phyloP scores from a whole-genome alignment of 2,329 filamentous ascomycete species.

The Pleomassaria siparia region DNA sequence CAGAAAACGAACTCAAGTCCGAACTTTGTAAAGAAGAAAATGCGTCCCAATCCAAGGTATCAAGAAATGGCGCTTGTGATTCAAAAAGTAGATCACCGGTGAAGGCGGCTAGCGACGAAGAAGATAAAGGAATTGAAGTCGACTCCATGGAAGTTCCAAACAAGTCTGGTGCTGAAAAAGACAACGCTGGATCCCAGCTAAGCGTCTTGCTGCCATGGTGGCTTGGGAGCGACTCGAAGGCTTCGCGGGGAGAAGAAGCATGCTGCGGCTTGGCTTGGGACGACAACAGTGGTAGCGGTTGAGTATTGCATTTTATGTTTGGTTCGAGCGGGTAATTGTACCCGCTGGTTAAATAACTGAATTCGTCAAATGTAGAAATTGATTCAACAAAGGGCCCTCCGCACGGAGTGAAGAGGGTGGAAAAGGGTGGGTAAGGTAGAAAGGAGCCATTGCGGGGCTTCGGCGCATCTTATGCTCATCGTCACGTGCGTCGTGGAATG shows the following conservation, averaged over 20 bases:
- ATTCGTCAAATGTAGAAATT: slow-evolving; percentile 41
- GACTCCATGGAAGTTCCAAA: slow-evolving; percentile 20
- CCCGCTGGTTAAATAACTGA: slow-evolving; percentile 40
- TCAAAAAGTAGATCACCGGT: slow-evolving; percentile 16
- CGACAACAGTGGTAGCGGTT: slow-evolving; percentile 22
- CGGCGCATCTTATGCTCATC: slow-evolving; percentile 13
- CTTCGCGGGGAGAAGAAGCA: slow-evolving; percentile 32
- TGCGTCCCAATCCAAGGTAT: slow-evolving; percentile 26
- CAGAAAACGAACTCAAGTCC: slow-evolving; percentile 19
- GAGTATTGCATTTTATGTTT: slow-evolving; percentile 36
- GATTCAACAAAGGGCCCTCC: slow-evolving; percentile 34
- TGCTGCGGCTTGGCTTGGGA: slow-evolving; percentile 17
- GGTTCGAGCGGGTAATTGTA: slow-evolving; percentile 33
- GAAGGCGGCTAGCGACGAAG: slow-evolving; percentile 25
- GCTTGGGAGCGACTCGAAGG: slow-evolving; percentile 20
- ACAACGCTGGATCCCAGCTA: slow-evolving; percentile 32
- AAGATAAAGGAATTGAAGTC: slow-evolving; percentile 20
- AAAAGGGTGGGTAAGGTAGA: slow-evolving; percentile 4
- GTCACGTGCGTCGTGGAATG: neutral
- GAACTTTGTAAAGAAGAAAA: slow-evolving; percentile 21
- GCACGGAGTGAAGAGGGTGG: slow-evolving; percentile 39
- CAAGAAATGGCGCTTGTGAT: slow-evolving; percentile 21
- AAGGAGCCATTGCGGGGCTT: neutral
- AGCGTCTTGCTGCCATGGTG: slow-evolving; percentile 25
- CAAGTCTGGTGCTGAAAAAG: slow-evolving; percentile 27